A percentile compares a stretch with the other conserved stretches of the same genome.
Conservation (phyloP, 208 protist genomes). For the Trypanosoma platydactyli region DNA sequence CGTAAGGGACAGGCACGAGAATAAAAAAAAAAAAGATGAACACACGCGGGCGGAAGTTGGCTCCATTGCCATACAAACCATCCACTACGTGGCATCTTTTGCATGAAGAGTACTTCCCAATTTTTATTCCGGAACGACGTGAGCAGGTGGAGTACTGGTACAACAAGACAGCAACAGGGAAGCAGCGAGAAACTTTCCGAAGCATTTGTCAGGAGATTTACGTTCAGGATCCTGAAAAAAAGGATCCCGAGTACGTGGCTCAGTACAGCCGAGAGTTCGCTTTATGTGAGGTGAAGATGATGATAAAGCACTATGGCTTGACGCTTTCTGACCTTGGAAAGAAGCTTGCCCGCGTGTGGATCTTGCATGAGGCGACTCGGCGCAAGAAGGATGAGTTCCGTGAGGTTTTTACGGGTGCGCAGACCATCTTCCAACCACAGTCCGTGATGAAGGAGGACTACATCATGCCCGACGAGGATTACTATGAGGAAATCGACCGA, state of each 20-base stretch:
- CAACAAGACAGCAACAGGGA: constrained; percentile 73
- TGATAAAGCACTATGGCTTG: constrained; percentile 67
- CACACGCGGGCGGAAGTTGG: constrained; percentile 62
- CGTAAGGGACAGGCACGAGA: neutral
- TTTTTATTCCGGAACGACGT: constrained; percentile 47
- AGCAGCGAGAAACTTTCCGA: constrained; percentile 76
- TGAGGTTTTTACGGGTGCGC: constrained; percentile 76
- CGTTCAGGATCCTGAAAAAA: constrained; percentile 34
- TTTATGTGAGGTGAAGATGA: constrained; percentile 50
- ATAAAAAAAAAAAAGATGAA: constrained; percentile 55
- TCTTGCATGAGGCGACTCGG: constrained; percentile 47
- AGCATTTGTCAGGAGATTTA: constrained; percentile 79
- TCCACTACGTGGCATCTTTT: constrained; percentile 84
- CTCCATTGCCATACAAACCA: constrained; percentile 42
- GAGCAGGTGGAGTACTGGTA: constrained; percentile 87
- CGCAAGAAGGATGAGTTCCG: constrained; percentile 66
- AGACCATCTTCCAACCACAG: constrained; percentile 44
- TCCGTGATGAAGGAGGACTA: constrained; percentile 74
- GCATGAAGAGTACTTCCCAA: constrained; percentile 66
- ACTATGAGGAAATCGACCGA: constrained; percentile 51
- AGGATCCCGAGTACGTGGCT: constrained; percentile 37
- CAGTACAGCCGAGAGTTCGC: constrained; percentile 34
- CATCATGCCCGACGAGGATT: constrained; percentile 45
- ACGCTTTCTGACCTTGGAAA: constrained; percentile 60
- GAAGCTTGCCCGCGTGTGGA: constrained; percentile 55